Evolutionary conservation across 2,329 filamentous ascomycete species (phyloP).

Genomic region (Ilyonectria robusta): DNA sequence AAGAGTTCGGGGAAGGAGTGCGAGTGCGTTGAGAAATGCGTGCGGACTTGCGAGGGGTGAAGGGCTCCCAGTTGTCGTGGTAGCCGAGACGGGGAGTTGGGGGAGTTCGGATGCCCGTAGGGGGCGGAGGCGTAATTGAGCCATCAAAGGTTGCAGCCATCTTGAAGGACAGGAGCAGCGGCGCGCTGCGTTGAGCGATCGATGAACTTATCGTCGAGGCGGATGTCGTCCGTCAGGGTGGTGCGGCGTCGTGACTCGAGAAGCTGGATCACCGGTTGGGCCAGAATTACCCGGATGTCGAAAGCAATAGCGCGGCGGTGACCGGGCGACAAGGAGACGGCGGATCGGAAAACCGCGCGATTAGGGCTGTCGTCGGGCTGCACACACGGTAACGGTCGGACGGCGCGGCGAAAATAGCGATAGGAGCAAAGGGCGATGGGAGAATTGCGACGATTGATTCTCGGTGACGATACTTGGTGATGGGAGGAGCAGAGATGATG

Average conservation of each 20-base stretch:
- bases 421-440: constrained; percentile 26
- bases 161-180: constrained; percentile 35
- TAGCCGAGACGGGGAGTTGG: constrained; percentile 78
- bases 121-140: constrained; percentile 73
- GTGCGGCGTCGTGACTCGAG: constrained; percentile 28
- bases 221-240: constrained; percentile 22
- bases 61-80: constrained; percentile 80
- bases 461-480: constrained; percentile 43
- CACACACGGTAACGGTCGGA: not conserved
- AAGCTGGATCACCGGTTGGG: constrained; percentile 40
- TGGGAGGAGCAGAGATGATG: constrained; percentile 44
- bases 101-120: constrained; percentile 73
- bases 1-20: constrained; percentile 68
- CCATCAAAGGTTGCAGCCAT: constrained; percentile 48
- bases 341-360: constrained; percentile 24
- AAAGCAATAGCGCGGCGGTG: constrained; percentile 21
- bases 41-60: constrained; percentile 78
- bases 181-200: constrained; percentile 26
- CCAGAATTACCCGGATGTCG: constrained; percentile 38
- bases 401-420: constrained; percentile 1
- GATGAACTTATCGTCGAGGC: constrained; percentile 22
- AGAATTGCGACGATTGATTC: constrained; percentile 36
- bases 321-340: not conserved
- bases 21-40: constrained; percentile 72
- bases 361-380: constrained; percentile 10